phyloP scores from a whole-genome alignment of 2,329 filamentous ascomycete species.

The Clonostachys byssicola region DNA sequence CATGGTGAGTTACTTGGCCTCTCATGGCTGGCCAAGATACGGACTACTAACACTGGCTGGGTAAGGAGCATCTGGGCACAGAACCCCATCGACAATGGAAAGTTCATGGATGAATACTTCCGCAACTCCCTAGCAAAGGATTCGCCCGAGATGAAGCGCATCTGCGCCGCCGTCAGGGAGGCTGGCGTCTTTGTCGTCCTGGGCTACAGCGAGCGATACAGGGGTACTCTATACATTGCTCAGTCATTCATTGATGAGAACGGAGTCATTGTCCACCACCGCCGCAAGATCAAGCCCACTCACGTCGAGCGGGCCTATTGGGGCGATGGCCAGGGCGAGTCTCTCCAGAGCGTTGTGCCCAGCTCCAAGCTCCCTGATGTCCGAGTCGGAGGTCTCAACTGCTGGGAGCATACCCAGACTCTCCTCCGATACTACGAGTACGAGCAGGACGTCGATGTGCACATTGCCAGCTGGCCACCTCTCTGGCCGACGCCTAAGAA shows the following conservation, averaged over 20 bases:
- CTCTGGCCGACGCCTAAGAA: slow-evolving; percentile 5
- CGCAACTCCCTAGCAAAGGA: slow-evolving; percentile 33
- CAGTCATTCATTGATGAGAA: slow-evolving; percentile 34
- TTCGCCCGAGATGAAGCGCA: slow-evolving; percentile 33
- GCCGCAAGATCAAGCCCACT: slow-evolving; percentile 47
- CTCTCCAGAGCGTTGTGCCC: slow-evolving; percentile 27
- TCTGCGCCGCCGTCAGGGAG: slow-evolving; percentile 37
- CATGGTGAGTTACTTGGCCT: slow-evolving; percentile 26
- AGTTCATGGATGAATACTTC: slow-evolving; percentile 37
- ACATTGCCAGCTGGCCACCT: slow-evolving; percentile 40
- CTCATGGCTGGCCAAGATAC: neutral
- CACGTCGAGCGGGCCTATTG: slow-evolving; percentile 45
- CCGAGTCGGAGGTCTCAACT: slow-evolving; percentile 35
- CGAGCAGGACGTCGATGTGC: slow-evolving; percentile 35
- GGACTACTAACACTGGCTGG: neutral
- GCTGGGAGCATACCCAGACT: slow-evolving; percentile 45
- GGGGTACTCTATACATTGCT: slow-evolving; percentile 36
- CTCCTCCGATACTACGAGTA: slow-evolving; percentile 40
- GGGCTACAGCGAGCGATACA: slow-evolving; percentile 33
- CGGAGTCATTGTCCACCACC: slow-evolving; percentile 30
- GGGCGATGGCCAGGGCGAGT: slow-evolving; percentile 34
- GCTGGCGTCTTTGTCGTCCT: slow-evolving; percentile 36
- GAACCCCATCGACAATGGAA: slow-evolving; percentile 20
- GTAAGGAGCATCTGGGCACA: slow-evolving; percentile 19
- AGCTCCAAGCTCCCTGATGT: slow-evolving; percentile 21